Base-by-base conservation (phyloP, 163 green algal genomes). In the Scenedesmus sp. region DNA sequence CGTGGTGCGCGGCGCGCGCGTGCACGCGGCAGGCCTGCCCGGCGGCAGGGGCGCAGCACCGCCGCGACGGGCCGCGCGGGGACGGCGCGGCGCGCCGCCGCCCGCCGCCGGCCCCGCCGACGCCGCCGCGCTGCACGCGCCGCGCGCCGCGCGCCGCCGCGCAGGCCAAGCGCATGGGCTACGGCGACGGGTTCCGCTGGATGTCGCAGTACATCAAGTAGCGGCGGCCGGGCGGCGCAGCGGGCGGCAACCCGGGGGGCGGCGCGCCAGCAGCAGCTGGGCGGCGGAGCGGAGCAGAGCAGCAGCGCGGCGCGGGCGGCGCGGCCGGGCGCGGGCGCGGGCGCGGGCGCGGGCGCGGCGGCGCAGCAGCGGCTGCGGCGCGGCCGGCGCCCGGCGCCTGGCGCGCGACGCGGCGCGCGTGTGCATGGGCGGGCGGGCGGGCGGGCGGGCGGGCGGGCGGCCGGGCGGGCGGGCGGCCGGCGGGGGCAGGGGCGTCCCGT, bases 191-290 rank as follows among this genome's bases (percentile, higher is more conserved):
- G 31, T 98, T 99, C 94, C 91, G 94, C 60, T 99, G 96, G 96
- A 75, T 98, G 29, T 95, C 91, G 2, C 96, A 99, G 87, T 99
- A 99, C 91, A 98, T 99, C 86, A 97, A 99, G 87, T 98, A 69
- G 34, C 34, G 14, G 20, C 57, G 47, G 67, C 51, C 45, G 70
- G 3, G 11, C 29, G 17, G 33, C 31, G 26, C 22, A 53, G 33
- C 17, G 26, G 17, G 39, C 39, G 14, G 53, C 22, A 54, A 10
- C 33, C 6, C 13, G 28, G n/a, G 3, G 31, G 11, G 58, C 53
- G 34, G 28, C 70, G 70, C 22, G 53, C n/a, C 57, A 62, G 57
- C 44, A 28, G 57, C 42, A 70, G 57, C 4, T 28, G 69, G 22
- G 11, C 22, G 17, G 26, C 10, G 6, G 0, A 54, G 29, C 60